Percentiles rank a stretch among this genome's conserved stretches.
Conservation (phyloP, 345 rosid genomes). For the Zanthoxylum bungeanum region DNA sequence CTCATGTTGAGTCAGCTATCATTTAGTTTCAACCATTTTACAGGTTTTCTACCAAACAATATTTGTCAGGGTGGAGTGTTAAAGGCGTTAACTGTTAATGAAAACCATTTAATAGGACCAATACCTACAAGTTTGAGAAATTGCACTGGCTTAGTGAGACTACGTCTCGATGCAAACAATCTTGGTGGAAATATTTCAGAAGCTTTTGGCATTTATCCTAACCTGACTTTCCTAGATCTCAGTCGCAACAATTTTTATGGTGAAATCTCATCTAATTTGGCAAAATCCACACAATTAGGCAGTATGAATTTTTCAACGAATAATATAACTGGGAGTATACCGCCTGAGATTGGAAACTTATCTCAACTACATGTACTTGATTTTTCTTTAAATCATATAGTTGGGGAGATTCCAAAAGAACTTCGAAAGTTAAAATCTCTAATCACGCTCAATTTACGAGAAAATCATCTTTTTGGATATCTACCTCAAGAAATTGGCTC, state of each 20-base stretch:
- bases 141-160: slow-evolving; percentile 10
- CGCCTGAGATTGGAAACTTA: too few relatives aligned
- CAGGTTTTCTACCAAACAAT: too few relatives aligned
- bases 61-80: slow-evolving; percentile 5
- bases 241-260: not conserved
- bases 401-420: slow-evolving; percentile 17
- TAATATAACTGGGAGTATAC: not conserved
- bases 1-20: not conserved
- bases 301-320: not conserved
- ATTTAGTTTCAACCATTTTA: not conserved
- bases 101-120: slow-evolving; percentile 14
- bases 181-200: not conserved
- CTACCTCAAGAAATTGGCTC: not conserved
- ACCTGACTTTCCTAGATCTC: not conserved
- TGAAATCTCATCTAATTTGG: not conserved
- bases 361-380: slow-evolving; percentile 11
- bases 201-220: not conserved
- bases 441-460: slow-evolving; percentile 9
- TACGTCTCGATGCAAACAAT: not conserved
- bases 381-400: slow-evolving; percentile 18
- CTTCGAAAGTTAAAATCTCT: slow-evolving; percentile 20
- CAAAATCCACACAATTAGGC: not conserved
- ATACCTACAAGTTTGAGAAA: slow-evolving; percentile 18
- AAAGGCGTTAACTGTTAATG: not conserved
- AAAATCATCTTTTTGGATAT: not conserved